These are phyloP conservation scores for Tulasnella sp. DNA, from an alignment of 768 basidiomycete species.

Conservation along the genomic window DNA sequence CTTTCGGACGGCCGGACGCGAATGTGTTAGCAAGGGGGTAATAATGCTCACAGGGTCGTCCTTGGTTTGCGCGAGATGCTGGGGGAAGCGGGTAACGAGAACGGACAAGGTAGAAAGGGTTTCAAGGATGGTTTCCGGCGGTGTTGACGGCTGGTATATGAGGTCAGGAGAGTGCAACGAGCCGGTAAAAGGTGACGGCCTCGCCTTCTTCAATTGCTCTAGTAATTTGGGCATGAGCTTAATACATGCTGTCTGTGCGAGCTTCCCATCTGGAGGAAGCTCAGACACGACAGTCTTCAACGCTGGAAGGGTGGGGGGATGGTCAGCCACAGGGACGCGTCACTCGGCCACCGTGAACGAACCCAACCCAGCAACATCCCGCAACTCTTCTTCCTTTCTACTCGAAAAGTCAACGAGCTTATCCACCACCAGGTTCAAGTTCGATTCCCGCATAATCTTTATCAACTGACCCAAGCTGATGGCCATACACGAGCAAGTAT, in stretches of 20 bases:
- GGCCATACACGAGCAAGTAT: neutral
- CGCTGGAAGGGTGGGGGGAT: slow-evolving; percentile 34
- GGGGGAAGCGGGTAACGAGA: slow-evolving; percentile 73
- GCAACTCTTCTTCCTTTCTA: slow-evolving; percentile 79
- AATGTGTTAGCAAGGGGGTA: slow-evolving; percentile 58
- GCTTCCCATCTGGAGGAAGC: slow-evolving; percentile 67
- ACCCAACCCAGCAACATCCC: slow-evolving; percentile 94
- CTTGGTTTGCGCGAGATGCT: slow-evolving; percentile 43
- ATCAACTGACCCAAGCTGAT: slow-evolving; percentile 76
- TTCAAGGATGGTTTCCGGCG: slow-evolving; percentile 72
- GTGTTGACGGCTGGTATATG: slow-evolving; percentile 42
- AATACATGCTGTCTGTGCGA: slow-evolving; percentile 65
- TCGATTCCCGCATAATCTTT: slow-evolving; percentile 70
- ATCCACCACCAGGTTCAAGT: slow-evolving; percentile 81
- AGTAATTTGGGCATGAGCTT: slow-evolving; percentile 78
- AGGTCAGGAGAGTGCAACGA: neutral
- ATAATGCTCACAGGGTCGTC: slow-evolving; percentile 54
- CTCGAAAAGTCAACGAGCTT: slow-evolving; percentile 76
- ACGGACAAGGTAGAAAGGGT: slow-evolving; percentile 78
- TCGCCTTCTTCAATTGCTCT: slow-evolving; percentile 61
- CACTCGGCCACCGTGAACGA: neutral
- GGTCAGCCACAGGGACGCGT: neutral
- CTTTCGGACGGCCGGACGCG: slow-evolving; percentile 80
- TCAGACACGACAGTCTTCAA: slow-evolving; percentile 92
- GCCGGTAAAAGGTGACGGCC: slow-evolving; percentile 18